Evolutionary conservation across 768 basidiomycete genomes (phyloP), one percentile per base, ranked within the genome.

Genomic region (Phaeolepiota aurea): DNA sequence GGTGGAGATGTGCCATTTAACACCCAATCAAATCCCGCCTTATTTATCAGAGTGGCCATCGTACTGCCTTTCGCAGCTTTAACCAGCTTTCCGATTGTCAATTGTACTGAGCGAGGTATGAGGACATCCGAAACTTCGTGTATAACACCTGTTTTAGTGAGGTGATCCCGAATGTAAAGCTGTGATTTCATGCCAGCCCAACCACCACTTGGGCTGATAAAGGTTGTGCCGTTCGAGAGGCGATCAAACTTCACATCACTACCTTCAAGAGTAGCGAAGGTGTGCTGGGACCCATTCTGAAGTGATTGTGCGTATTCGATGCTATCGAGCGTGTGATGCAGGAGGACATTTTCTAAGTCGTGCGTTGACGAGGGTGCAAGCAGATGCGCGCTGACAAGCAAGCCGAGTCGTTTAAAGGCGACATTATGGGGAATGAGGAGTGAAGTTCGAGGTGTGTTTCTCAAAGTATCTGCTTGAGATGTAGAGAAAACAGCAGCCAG

Each of bases 401-500:
- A 52, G 3, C 96, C 96, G 4, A 98, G 74, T 5, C 80, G 74
- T 46, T 79, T 76, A 66, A 96, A 99, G 0, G 91, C 96, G n/a
- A 64, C 56, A 54, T 99, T 99, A 33, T 75, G 79, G 5, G 96
- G 96, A 22, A 96, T 79, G 30, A 99, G 74, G 43, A 91, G 74
- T 2, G 92, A 84, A 0, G 83, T 82, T 5, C 76, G 76, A 3
- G 87, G 82, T 16, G 73, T 74, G 15, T 54, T 67, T 53, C 77
- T 71, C 43, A 90, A 62, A 15, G 62, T 68, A 21, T 87, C 79
- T 5, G 88, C 87, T 36, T 97, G 74, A 9, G 76, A 77, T 9
- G 90, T 84, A 2, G 94, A 88, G 57, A 90, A 92, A 19, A 91
- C 67, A 4, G 90, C 82, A 0, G 92, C 91, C 36, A 98, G 75